These are phyloP conservation scores for Phialocephala sp. DNA, from an alignment of 2,329 filamentous ascomycete genomes.

Conservation along the genomic window DNA sequence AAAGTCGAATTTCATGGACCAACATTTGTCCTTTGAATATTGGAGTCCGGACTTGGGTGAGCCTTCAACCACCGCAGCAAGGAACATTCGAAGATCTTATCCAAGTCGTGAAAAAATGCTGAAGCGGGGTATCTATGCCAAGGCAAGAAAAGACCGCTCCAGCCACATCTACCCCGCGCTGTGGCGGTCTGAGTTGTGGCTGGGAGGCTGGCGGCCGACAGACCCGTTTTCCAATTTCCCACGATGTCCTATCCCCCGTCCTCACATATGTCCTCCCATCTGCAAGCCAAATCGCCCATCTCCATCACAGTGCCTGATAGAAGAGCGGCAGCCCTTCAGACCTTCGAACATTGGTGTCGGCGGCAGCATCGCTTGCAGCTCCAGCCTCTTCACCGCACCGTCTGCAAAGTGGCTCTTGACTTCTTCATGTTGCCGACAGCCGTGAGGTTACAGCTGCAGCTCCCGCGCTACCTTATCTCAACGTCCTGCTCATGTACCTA, in stretches of 20 bases:
- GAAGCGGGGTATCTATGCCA: background rate
- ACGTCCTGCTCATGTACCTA: background rate
- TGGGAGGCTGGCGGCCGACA: background rate
- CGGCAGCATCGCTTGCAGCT: background rate
- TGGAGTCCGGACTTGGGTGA: no score
- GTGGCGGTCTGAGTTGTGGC: background rate
- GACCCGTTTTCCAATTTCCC: background rate
- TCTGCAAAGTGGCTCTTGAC: background rate
- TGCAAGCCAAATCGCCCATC: background rate
- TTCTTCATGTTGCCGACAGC: background rate
- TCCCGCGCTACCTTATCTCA: constrained; percentile 5
- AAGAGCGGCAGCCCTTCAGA: background rate
- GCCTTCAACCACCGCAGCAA: background rate
- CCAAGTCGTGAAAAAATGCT: background rate
- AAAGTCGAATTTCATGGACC: no score
- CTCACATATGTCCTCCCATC: background rate
- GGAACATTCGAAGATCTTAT: background rate
- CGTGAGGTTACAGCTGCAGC: background rate
- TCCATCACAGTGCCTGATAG: background rate
- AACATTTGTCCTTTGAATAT: background rate
- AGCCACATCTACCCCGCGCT: background rate
- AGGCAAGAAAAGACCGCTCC: background rate
- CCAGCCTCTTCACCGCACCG: background rate
- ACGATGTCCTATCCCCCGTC: background rate
- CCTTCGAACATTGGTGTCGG: background rate